Conservation (phyloP, 768 basidiomycete genomes). For the Collybiopsis confluens region DNA sequence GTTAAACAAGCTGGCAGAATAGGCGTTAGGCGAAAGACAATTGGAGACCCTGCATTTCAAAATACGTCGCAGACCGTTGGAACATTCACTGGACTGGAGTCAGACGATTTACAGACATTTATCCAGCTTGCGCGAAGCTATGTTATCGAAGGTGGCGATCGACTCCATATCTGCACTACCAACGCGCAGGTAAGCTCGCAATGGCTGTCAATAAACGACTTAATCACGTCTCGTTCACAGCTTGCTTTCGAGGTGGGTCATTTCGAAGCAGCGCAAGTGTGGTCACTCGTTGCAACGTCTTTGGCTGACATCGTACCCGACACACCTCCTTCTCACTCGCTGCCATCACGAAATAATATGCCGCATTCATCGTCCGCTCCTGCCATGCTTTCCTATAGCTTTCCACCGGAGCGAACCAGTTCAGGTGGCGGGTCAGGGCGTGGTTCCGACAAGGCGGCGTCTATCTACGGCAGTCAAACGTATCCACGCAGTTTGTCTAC, state of each 20-base stretch:
- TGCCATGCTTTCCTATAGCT: constrained; percentile 26
- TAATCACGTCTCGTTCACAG: constrained; percentile 24
- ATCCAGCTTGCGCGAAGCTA: constrained; percentile 61
- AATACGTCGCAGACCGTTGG: constrained; percentile 59
- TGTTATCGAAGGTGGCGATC: constrained; percentile 45
- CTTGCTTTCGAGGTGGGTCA: constrained; percentile 58
- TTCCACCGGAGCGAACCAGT: constrained; percentile 23
- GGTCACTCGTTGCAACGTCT: constrained; percentile 60
- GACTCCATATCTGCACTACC: constrained; percentile 43
- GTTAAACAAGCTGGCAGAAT: constrained; percentile 14
- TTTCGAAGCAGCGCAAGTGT: constrained; percentile 54
- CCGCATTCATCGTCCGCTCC: constrained; percentile 40
- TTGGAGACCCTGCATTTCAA: constrained; percentile 53
- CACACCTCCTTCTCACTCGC: constrained; percentile 13
- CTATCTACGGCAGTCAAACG: constrained; percentile 15
- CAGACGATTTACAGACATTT: constrained; percentile 46
- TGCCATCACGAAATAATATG: constrained; percentile 22
- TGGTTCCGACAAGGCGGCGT: constrained; percentile 12
- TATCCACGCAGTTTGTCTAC: constrained; percentile 27
- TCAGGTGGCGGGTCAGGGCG: constrained; percentile 18
- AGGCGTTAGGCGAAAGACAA: constrained; percentile 43
- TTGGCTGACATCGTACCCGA: constrained; percentile 46
- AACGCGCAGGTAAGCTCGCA: constrained; percentile 51
- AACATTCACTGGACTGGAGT: constrained; percentile 34
- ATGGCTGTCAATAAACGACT: too few species aligned